phyloP scores from a whole-genome alignment of 768 basidiomycete genomes.

The Rhizopogon roseolus region DNA sequence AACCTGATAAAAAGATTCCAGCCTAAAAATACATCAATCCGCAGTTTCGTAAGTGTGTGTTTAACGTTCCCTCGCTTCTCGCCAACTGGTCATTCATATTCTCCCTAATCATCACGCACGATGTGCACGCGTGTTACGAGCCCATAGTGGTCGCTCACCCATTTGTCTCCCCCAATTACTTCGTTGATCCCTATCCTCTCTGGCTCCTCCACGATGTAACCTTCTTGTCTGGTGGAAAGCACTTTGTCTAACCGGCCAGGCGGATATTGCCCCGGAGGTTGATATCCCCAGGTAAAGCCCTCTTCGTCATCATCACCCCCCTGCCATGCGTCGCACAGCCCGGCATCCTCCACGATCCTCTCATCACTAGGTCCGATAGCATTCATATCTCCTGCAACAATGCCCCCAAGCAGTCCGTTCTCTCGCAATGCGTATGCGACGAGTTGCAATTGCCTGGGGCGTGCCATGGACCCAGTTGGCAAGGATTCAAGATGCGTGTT shows the following conservation, averaged over 20 bases:
- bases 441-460: constrained; percentile 47
- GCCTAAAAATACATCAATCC: constrained; percentile 8
- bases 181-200: constrained; percentile 53
- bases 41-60: background rate
- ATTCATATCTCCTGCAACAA: constrained; percentile 75
- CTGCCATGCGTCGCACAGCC: constrained; percentile 59
- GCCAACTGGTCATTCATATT: background rate
- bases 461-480: constrained; percentile 37
- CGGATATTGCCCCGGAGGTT: constrained; percentile 43
- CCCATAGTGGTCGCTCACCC: constrained; percentile 70
- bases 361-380: constrained; percentile 46
- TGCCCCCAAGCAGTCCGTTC: constrained; percentile 44
- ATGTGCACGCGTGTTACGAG: constrained; percentile 37
- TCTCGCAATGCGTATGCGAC: constrained; percentile 48
- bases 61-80: background rate
- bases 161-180: constrained; percentile 37
- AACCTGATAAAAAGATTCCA: background rate
- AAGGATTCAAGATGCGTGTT: constrained; percentile 78
- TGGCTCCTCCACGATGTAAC: constrained; percentile 49
- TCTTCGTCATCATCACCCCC: constrained; percentile 36
- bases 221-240: constrained; percentile 46
- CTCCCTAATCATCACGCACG: constrained; percentile 12
- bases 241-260: constrained; percentile 62
- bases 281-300: constrained; percentile 69
- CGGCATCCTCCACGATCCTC: constrained; percentile 36